Evolutionary conservation across 176 grass and related monocot genomes (phyloP).

Genomic region (Oryza australiensis): DNA sequence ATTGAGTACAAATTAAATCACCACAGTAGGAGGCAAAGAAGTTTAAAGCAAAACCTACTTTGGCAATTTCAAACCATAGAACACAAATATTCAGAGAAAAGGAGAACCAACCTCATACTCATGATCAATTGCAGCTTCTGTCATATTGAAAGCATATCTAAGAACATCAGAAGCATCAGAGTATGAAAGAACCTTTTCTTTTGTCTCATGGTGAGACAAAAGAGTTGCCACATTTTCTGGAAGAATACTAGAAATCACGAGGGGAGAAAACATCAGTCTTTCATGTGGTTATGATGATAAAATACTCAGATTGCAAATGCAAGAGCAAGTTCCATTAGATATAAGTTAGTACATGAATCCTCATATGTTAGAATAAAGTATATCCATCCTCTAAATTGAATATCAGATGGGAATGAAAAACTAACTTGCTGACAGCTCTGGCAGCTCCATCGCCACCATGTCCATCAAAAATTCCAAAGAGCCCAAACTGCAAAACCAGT

Average conservation of each 20-base stretch:
- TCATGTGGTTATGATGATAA: not conserved
- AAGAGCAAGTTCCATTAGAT: not conserved
- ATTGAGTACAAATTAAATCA: not conserved
- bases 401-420: conserved; percentile 35
- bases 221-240: conserved; percentile 67
- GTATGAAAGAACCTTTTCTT: conserved; percentile 57
- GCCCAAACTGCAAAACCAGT: conserved; percentile 69
- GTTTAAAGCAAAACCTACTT: conserved; percentile 1
- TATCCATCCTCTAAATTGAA: conserved; percentile 5
- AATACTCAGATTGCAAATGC: not conserved
- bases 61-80: conserved; percentile 1
- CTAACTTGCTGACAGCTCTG: conserved; percentile 67
- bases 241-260: conserved; percentile 63
- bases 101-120: conserved; percentile 80
- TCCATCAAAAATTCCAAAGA: conserved; percentile 84
- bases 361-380: not conserved
- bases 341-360: conserved; percentile 20
- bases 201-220: conserved; percentile 60
- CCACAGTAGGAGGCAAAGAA: not conserved
- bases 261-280: conserved; percentile 28
- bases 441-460: conserved; percentile 86
- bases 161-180: conserved; percentile 88
- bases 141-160: conserved; percentile 70
- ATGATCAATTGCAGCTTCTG: conserved; percentile 78
- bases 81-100: conserved; percentile 24